A percentile compares a stretch with the other conserved stretches of the same genome.
These are phyloP conservation scores for Wickerhamomyces canadensis DNA, from an alignment of 805 yeast species.

Conservation along the genomic window DNA sequence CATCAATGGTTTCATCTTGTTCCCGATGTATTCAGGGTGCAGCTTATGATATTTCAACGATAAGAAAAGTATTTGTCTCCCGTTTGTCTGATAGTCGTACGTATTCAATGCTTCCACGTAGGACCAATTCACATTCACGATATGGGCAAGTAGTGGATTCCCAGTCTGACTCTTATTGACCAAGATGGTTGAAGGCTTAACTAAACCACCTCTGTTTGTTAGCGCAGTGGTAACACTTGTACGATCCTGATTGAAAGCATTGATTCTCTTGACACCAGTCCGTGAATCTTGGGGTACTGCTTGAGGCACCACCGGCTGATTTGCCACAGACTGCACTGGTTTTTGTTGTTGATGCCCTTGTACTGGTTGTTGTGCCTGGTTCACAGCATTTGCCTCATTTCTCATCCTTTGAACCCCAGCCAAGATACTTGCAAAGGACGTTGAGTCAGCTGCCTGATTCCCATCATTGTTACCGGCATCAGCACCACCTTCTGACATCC, in stretches of 20 bases:
- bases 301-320: too few relatives aligned
- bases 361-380: neutral
- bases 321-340: constrained; percentile 2
- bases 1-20: constrained; percentile 39
- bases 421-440: constrained; percentile 65
- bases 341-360: neutral
- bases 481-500: neutral
- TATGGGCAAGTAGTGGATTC: constrained; percentile 56
- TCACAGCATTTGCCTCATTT: constrained; percentile 26
- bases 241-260: constrained; percentile 21
- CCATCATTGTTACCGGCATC: constrained; percentile 13
- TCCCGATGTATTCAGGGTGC: constrained; percentile 68
- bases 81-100: constrained; percentile 65
- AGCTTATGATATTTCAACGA: constrained; percentile 70
- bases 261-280: constrained; percentile 14
- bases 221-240: neutral
- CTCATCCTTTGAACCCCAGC: constrained; percentile 64
- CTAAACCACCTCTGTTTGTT: constrained; percentile 1
- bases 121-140: constrained; percentile 52
- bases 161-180: constrained; percentile 67
- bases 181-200: constrained; percentile 33
- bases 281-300: too few relatives aligned
- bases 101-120: constrained; percentile 38
- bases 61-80: constrained; percentile 50
- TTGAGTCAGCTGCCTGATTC: constrained; percentile 37